These are phyloP conservation scores for Platismatia glauca DNA, from an alignment of 495 filamentous ascomycete species.

Conservation along the genomic window DNA sequence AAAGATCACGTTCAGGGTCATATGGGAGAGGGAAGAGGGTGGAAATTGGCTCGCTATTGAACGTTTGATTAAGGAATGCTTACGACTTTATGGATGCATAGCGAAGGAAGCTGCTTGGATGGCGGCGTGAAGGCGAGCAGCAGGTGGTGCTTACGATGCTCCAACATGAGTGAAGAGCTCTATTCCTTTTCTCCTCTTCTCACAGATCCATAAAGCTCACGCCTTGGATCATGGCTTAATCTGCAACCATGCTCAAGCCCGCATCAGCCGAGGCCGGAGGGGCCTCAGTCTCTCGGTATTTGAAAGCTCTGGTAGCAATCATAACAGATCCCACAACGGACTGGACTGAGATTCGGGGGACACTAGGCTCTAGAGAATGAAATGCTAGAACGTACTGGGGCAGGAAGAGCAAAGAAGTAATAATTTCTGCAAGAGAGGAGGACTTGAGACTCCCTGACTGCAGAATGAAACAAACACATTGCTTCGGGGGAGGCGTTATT, in stretches of 20 bases:
- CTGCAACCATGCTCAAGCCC: not conserved
- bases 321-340: too few species aligned
- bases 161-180: not conserved
- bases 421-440: too few species aligned
- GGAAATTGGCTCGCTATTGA: conserved; percentile 11
- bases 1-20: not conserved
- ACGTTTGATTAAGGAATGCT: not conserved
- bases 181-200: not conserved
- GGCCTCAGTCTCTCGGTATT: not conserved
- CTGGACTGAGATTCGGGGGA: too few species aligned
- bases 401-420: too few species aligned
- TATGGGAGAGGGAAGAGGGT: not conserved
- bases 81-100: conserved; percentile 3
- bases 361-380: too few species aligned
- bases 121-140: too few species aligned
- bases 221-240: not conserved
- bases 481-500: too few species aligned
- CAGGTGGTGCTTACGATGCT: not conserved
- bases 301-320: too few species aligned
- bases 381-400: too few species aligned
- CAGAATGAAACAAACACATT: too few species aligned
- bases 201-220: not conserved
- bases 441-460: too few species aligned
- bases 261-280: too few species aligned
- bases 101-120: not conserved